phyloP scores from a whole-genome alignment of 805 yeast species.

The Cyberlindnera maritima region DNA sequence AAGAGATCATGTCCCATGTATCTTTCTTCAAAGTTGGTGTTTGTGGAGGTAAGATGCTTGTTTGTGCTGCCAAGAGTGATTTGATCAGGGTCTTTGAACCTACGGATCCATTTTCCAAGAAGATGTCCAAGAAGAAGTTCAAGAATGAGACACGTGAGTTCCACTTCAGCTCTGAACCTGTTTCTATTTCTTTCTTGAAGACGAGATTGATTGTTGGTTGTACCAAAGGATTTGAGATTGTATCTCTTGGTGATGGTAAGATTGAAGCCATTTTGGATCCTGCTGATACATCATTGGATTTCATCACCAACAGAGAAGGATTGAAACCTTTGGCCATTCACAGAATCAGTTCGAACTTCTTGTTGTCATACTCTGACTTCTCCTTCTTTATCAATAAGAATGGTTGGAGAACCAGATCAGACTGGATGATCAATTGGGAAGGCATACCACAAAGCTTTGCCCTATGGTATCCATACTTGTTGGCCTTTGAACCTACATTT shows the following conservation, averaged over 20 bases:
- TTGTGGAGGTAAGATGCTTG: conserved; percentile 82
- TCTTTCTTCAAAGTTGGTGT: conserved; percentile 90
- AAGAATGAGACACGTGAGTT: conserved; percentile 72
- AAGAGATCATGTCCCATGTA: conserved; percentile 82
- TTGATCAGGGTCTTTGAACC: conserved; percentile 88
- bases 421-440: conserved; percentile 96
- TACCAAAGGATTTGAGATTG: conserved; percentile 93
- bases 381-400: conserved; percentile 92
- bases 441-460: conserved; percentile 93
- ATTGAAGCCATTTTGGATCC: conserved; percentile 92
- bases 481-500: conserved; percentile 87
- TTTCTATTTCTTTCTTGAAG: conserved; percentile 85
- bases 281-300: conserved; percentile 96
- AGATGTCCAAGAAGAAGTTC: conserved; percentile 66
- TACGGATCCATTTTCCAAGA: conserved; percentile 62
- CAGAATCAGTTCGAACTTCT: conserved; percentile 82
- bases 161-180: conserved; percentile 82
- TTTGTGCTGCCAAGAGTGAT: conserved; percentile 86
- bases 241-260: conserved; percentile 76
- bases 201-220: conserved; percentile 93
- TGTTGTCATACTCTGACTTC: conserved; percentile 87
- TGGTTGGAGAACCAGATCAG: conserved; percentile 95
- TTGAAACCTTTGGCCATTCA: conserved; percentile 90
- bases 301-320: conserved; percentile 79
- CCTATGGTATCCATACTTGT: conserved; percentile 86